These are phyloP conservation scores for Starmerella bacillaris DNA, from an alignment of 805 yeast genomes.

Conservation along the genomic window DNA sequence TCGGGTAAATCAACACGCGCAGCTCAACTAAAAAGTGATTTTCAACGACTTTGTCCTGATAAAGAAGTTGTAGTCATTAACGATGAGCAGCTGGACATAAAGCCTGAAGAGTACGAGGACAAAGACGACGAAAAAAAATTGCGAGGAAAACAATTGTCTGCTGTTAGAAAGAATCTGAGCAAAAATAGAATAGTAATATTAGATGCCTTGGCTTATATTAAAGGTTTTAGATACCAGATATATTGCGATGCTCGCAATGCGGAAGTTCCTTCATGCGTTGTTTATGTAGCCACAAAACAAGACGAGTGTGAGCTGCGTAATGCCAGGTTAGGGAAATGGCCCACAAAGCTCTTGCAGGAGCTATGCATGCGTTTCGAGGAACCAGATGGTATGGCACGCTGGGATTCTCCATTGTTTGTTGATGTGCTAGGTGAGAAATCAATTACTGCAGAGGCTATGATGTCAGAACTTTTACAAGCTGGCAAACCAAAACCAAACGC, in stretches of 20 bases:
- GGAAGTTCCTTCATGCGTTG: conserved; percentile 63
- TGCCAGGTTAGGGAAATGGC: conserved; percentile 35
- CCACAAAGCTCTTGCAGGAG: conserved; percentile 42
- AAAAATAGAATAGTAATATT: conserved; percentile 57
- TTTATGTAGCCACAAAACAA: conserved; percentile 44
- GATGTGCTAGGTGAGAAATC: conserved; percentile 31
- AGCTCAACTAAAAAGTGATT: conserved; percentile 29
- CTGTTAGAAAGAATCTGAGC: conserved; percentile 65
- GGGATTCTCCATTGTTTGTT: conserved; percentile 87
- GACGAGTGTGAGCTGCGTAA: conserved; percentile 4
- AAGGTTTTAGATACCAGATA: conserved; percentile 86
- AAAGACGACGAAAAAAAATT: conserved; percentile 63
- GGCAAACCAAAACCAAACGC: conserved; percentile 60
- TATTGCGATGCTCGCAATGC: conserved; percentile 83
- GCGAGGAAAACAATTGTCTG: conserved; percentile 71
- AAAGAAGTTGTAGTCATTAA: conserved; percentile 48
- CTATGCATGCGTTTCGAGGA: conserved; percentile 80
- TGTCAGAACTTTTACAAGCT: conserved; percentile 29
- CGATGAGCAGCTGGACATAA: conserved; percentile 62
- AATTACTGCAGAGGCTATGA: conserved; percentile 46
- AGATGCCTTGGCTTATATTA: conserved; percentile 76
- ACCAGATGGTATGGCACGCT: conserved; percentile 65
- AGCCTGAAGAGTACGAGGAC: conserved; percentile 49
- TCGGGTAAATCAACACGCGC: conserved; percentile 75
- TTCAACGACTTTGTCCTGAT: conserved; percentile 31